Conservation (phyloP, 2,329 filamentous ascomycete genomes). For the Pseudovirgaria hyperparasitica region DNA sequence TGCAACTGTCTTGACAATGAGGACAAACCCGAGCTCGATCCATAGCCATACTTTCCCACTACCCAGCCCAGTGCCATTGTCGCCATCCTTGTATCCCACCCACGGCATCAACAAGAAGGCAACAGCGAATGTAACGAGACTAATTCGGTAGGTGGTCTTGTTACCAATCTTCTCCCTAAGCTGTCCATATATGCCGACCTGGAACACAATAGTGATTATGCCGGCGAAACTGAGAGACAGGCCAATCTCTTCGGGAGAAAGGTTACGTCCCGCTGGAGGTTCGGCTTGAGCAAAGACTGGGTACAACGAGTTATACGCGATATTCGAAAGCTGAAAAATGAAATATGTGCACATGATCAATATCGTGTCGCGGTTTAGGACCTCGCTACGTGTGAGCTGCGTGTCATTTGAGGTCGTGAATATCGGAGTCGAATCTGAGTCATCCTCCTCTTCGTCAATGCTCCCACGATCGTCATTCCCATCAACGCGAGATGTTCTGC, state of each 20-base stretch:
- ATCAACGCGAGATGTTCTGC: conserved; percentile 15
- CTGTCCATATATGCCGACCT: conserved; percentile 70
- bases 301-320: conserved; percentile 89
- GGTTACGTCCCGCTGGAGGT: conserved; percentile 61
- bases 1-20: conserved; percentile 83
- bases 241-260: conserved; percentile 72
- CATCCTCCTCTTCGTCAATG: conserved; percentile 30
- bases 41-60: conserved; percentile 61
- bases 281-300: conserved; percentile 77
- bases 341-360: conserved; percentile 75
- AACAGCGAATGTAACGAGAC: conserved; percentile 66
- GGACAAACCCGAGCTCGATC: conserved; percentile 62
- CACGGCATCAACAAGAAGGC: conserved; percentile 83
- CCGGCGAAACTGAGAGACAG: conserved; percentile 76
- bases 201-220: conserved; percentile 75
- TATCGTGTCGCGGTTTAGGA: conserved; percentile 71
- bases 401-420: conserved; percentile 28
- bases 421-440: conserved; percentile 26
- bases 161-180: conserved; percentile 74
- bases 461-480: conserved; percentile 27
- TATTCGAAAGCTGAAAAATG: conserved; percentile 86
- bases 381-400: conserved; percentile 39
- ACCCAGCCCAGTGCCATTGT: conserved; percentile 36
- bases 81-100: conserved; percentile 61
- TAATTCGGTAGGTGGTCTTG: conserved; percentile 66